Evolutionary conservation across 441 rosid species (phyloP), one percentile per base, ranked within the genome.

Genomic region (Rhodomyrtus psidioides): DNA sequence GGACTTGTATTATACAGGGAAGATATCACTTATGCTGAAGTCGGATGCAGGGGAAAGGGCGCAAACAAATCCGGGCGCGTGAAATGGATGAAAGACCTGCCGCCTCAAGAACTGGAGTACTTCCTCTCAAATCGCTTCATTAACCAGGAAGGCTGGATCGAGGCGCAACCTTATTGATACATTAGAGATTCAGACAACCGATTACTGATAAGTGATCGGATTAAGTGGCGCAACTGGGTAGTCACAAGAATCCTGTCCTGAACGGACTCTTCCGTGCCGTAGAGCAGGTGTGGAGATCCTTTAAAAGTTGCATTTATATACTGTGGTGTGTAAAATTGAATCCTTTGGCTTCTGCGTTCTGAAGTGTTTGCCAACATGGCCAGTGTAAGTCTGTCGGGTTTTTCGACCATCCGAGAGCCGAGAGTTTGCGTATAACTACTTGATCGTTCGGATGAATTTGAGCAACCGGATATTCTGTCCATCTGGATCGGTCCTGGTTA

Each of bases 111-210:
- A 17, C 21, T 75, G 17, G 17, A 27, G 27, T 6, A 42, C 55
- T 62, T 59, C 12, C 24, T 54, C 15, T 44, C 54, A 30, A 19
- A 54, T 13, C 5, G 13, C 19, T 84, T 84, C 85, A 49, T 84
- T 27, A 23, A 53, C 57, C 51, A 62, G 39, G 85, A 84, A 8
- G 81, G 82, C 26, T 84, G 82, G 85, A 23, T 84, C n/a, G 2
- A 17, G 24, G 6, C 27, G 4, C 85, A 60, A 7, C 85, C 85
- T 24, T 0, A 15, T 9, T 46, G 49, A 49, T 19, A 54, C 83
- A 21, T 9, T 9, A 4, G 46, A 65, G 76, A 65, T 19, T 42
- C 46, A 65, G 24, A 65, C 46, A 65, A 10, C 49, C 49, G 2
- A 6, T 46, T 46, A 46, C 26, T 10, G 26, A 34, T 34, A 34